These are phyloP conservation scores for Elsinoe australis DNA, from an alignment of 2,329 filamentous ascomycete species.

Conservation along the genomic window DNA sequence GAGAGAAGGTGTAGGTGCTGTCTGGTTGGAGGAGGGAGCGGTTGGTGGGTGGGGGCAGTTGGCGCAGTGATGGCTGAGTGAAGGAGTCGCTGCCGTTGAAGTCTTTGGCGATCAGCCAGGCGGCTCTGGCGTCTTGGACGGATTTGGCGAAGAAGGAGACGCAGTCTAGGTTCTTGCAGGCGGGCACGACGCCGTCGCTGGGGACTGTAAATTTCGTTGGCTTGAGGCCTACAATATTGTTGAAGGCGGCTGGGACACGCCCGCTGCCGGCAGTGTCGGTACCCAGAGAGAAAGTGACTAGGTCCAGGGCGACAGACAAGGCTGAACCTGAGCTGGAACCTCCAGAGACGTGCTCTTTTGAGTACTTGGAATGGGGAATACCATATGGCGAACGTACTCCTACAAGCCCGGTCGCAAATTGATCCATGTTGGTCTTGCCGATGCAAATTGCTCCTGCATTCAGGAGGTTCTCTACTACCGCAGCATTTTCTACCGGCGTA, in stretches of 20 bases:
- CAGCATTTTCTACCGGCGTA: slow-evolving; percentile 42
- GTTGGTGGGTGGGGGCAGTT: slow-evolving; percentile 2
- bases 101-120: slow-evolving; percentile 43
- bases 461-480: slow-evolving; percentile 44
- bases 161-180: slow-evolving; percentile 52
- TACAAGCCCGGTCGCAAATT: slow-evolving; percentile 54
- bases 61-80: background rate
- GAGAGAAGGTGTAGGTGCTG: background rate
- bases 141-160: slow-evolving; percentile 48
- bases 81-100: background rate
- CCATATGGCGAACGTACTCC: slow-evolving; percentile 54
- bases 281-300: slow-evolving; percentile 50
- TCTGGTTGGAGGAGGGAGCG: background rate
- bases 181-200: slow-evolving; percentile 45
- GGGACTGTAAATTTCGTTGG: slow-evolving; percentile 49
- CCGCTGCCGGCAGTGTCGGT: slow-evolving; percentile 52
- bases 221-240: slow-evolving; percentile 45
- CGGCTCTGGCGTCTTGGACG: slow-evolving; percentile 41
- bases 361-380: slow-evolving; percentile 46
- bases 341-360: slow-evolving; percentile 45
- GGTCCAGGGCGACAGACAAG: slow-evolving; percentile 46
- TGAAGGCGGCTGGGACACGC: slow-evolving; percentile 47
- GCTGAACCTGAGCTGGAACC: slow-evolving; percentile 51
- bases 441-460: slow-evolving; percentile 50
- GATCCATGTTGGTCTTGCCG: slow-evolving; percentile 55